Evolutionary conservation across 2,329 filamentous ascomycete species (phyloP).

Genomic region (Calonectria ilicicola): DNA sequence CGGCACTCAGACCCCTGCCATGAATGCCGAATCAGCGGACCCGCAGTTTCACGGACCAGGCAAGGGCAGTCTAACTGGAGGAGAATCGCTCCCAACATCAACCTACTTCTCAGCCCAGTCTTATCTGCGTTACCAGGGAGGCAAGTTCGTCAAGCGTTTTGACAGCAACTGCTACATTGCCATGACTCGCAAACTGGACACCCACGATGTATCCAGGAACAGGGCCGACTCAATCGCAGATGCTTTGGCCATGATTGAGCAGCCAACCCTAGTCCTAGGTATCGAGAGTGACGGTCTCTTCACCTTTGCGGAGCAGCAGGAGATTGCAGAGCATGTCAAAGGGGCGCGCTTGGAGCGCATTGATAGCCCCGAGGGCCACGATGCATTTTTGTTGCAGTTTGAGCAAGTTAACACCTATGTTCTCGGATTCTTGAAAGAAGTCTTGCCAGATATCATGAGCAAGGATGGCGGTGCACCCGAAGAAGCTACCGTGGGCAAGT

Average conservation of each 20-base stretch:
- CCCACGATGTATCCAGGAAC: conserved; percentile 90
- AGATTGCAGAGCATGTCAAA: conserved; percentile 85
- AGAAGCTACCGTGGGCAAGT: conserved; percentile 66
- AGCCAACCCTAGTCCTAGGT: conserved; percentile 90
- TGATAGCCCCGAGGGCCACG: conserved; percentile 93
- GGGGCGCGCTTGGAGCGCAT: conserved; percentile 85
- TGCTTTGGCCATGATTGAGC: conserved; percentile 84
- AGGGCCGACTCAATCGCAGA: conserved; percentile 76
- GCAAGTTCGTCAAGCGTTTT: conserved; percentile 97
- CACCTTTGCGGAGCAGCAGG: conserved; percentile 95
- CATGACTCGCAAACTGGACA: conserved; percentile 97
- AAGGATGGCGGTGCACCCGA: conserved; percentile 64
- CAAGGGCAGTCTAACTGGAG: conserved; percentile 61
- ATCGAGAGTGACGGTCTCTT: conserved; percentile 97
- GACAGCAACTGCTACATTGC: conserved; percentile 99
- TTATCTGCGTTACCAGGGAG: conserved; percentile 95
- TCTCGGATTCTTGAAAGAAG: conserved; percentile 83
- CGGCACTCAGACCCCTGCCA: conserved; percentile 36
- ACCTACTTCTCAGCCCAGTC: conserved; percentile 99
- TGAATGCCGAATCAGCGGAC: conserved; percentile 52
- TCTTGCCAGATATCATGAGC: conserved; percentile 89
- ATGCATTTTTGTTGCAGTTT: conserved; percentile 96
- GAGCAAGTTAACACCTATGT: conserved; percentile 95
- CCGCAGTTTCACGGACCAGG: conserved; percentile 79
- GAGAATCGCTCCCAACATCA: conserved; percentile 66